These are phyloP conservation scores for Ceratocystiopsis sp. DNA, from an alignment of 2,329 filamentous ascomycete species.

Conservation along the genomic window DNA sequence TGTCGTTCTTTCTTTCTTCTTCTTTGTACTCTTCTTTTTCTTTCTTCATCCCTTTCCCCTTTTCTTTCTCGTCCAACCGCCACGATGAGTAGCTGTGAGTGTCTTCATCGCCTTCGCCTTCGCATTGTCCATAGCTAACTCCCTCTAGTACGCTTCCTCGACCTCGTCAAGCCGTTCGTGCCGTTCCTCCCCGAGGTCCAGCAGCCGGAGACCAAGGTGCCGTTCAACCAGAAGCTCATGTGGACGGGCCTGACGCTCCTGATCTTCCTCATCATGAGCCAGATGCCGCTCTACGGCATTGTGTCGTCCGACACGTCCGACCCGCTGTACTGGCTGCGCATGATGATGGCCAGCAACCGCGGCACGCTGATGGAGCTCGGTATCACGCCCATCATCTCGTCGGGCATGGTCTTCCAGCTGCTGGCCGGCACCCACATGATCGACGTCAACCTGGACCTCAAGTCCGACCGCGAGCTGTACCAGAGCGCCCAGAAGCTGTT, in stretches of 20 bases:
- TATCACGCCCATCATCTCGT: constrained; percentile 98
- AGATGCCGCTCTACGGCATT: constrained; percentile 98
- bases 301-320: constrained; percentile 97
- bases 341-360: constrained; percentile 99
- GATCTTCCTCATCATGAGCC: constrained; percentile 99
- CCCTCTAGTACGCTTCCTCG: constrained; percentile 81
- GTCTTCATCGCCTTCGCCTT: not conserved
- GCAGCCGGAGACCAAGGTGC: constrained; percentile 94
- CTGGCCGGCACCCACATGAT: constrained; percentile 98
- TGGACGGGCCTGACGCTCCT: constrained; percentile 87
- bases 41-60: not conserved
- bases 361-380: constrained; percentile 92
- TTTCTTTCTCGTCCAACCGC: constrained; percentile 6
- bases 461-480: constrained; percentile 98
- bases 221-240: constrained; percentile 98
- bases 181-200: constrained; percentile 98
- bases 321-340: constrained; percentile 97
- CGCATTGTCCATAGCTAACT: not conserved
- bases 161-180: constrained; percentile 98
- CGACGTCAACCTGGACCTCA: constrained; percentile 99
- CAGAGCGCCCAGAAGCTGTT: constrained; percentile 99
- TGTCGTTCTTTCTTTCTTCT: not conserved
- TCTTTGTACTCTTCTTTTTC: not conserved
- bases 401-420: constrained; percentile 99
- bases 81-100: constrained; percentile 23